Evolutionary conservation across 2,329 filamentous ascomycete genomes (phyloP).

Genomic region (Exophiala lecanii-corni): DNA sequence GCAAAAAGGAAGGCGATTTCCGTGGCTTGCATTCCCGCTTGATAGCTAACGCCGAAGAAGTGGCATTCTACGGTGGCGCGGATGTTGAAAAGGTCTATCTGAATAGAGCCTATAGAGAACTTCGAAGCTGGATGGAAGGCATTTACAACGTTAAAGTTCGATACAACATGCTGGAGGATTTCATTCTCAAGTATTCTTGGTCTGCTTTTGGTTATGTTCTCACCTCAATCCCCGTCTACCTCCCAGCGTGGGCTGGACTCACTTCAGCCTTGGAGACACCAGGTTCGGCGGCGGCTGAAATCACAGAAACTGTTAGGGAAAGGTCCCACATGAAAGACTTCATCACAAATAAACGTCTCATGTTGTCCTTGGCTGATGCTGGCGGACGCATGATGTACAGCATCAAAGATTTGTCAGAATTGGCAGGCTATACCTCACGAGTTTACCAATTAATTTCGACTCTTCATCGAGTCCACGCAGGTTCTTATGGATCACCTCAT

Average conservation of each 20-base stretch:
- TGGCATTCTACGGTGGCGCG: constrained; percentile 94
- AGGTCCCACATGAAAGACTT: constrained; percentile 94
- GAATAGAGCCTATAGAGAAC: constrained; percentile 83
- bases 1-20: constrained; percentile 92
- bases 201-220: constrained; percentile 95
- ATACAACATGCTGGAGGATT: constrained; percentile 98
- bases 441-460: constrained; percentile 96
- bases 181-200: constrained; percentile 98
- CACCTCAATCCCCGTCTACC: constrained; percentile 86
- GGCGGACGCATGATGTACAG: constrained; percentile 99
- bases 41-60: constrained; percentile 94
- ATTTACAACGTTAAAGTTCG: constrained; percentile 97
- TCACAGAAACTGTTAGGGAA: constrained; percentile 55
- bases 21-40: constrained; percentile 82
- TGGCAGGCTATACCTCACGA: constrained; percentile 91
- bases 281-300: constrained; percentile 22
- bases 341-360: constrained; percentile 97
- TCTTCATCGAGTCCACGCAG: constrained; percentile 85
- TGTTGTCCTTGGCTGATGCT: constrained; percentile 94
- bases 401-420: constrained; percentile 93
- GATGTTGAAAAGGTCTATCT: constrained; percentile 93
- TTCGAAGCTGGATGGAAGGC: constrained; percentile 95
- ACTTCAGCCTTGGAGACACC: constrained; percentile 62
- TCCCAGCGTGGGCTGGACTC: constrained; percentile 87
- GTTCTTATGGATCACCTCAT: constrained; percentile 70